Base-by-base conservation (phyloP, 352 stramenopile genomes). In the Phytophthora quininea region DNA sequence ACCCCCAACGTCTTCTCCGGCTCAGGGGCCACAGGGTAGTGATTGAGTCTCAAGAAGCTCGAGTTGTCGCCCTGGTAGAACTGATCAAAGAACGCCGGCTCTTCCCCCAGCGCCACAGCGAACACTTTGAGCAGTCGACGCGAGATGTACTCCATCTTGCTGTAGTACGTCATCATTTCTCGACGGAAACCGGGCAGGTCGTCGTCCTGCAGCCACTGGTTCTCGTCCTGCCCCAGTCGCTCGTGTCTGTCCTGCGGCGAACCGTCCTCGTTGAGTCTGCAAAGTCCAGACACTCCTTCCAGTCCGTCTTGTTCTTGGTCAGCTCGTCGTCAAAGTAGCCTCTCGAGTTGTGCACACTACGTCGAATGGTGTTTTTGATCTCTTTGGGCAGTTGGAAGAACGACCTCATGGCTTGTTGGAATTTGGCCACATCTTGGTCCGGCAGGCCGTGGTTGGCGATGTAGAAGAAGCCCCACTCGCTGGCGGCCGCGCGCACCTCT, bases 311-410 rank as follows among this genome's bases (percentile, higher is more conserved):
- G 74, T 97, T 91, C 77, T 98, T 98, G 47, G 95, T 98, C 31
- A 98, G 75, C 66, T 98, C 95, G 64, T 97, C 88, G 62, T 98
- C 90, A 76, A 97, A 98, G 72, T 90, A 98, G 32, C 95, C 95
- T 57, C 93, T 79, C 35, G 94, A 83, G 79, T 98, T 98, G 32
- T 62, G 77, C 38, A 64, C 80, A 60, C 27, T 88, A 70, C 91
- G 96, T 14, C 73, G 91, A 58, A 97, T 60, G 0, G 52, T 55
- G 48, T 57, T 47, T 67, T 95, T 93, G 19, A 80, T 47, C 0
- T 84, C 65, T 46, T 83, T 80, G 0, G 89, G 86, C 10, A 97
- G 72, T 12, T 38, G 32, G 74, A 98, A 98, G 77, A 98, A 98
- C 9, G 59, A 54, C 43, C 74, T 69, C 73, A 93, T 97, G 37